A percentile compares a stretch with the other conserved stretches of the same genome.
phyloP scores from a whole-genome alignment of 2,329 filamentous ascomycete species.

The Xylariaceae sp. region DNA sequence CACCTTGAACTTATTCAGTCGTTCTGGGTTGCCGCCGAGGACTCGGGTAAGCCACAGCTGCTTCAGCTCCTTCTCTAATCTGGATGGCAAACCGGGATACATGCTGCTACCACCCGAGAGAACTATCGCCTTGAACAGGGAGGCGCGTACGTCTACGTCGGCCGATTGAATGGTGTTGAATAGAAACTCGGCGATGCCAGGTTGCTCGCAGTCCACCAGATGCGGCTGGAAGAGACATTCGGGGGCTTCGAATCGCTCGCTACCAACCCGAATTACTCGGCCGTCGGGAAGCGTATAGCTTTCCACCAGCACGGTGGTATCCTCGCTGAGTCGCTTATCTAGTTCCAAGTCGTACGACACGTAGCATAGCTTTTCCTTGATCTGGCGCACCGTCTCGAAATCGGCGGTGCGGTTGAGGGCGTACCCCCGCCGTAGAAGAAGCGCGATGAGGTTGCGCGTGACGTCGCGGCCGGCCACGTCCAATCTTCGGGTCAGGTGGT shows the following conservation, averaged over 20 bases:
- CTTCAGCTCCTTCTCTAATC: constrained; percentile 97
- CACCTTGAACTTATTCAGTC: constrained; percentile 98
- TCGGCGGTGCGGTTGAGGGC: constrained; percentile 97
- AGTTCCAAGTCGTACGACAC: constrained; percentile 97
- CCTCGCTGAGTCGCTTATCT: constrained; percentile 92
- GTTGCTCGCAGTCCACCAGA: constrained; percentile 94
- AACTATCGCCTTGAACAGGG: constrained; percentile 95
- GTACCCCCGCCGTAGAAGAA: constrained; percentile 89
- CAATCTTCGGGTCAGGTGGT: constrained; percentile 88
- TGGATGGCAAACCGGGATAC: constrained; percentile 93
- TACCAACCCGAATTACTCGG: constrained; percentile 91
- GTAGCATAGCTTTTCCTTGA: constrained; percentile 99
- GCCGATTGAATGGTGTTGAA: constrained; percentile 98
- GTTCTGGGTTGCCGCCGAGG: constrained; percentile 84
- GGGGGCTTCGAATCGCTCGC: constrained; percentile 94
- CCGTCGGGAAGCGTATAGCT: constrained; percentile 97
- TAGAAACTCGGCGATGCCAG: constrained; percentile 91
- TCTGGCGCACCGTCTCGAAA: constrained; percentile 97
- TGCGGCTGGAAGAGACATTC: constrained; percentile 99
- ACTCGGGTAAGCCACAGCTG: constrained; percentile 96
- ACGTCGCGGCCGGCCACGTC: constrained; percentile 97
- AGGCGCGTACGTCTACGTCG: constrained; percentile 90
- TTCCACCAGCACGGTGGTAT: constrained; percentile 94
- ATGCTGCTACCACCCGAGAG: constrained; percentile 96
- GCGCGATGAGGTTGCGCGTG: constrained; percentile 94